Percentiles rank a stretch among this genome's conserved stretches.
These are phyloP conservation scores for Pseudogymnoascus pannorum DNA, from an alignment of 2,329 filamentous ascomycete genomes.

Conservation along the genomic window DNA sequence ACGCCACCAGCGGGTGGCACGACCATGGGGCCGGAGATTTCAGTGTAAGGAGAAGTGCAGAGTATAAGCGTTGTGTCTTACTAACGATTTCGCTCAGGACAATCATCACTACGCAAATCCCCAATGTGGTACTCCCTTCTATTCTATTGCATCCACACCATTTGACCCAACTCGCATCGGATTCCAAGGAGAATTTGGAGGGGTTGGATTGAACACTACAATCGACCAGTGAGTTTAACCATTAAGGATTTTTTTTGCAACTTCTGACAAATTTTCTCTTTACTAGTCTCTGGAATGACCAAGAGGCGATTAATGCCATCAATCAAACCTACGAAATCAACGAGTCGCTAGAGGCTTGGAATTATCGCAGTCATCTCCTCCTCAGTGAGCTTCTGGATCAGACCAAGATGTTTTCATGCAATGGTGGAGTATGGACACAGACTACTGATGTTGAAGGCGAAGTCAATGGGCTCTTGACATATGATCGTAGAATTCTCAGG, in stretches of 20 bases:
- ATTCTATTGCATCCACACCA: slow-evolving; percentile 48
- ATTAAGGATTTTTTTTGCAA: neutral
- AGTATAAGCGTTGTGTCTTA: neutral
- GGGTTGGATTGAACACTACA: slow-evolving; percentile 58
- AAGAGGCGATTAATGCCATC: slow-evolving; percentile 50
- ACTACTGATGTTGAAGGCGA: slow-evolving; percentile 70
- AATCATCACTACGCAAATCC: slow-evolving; percentile 67
- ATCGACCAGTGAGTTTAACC: slow-evolving; percentile 46
- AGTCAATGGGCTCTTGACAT: slow-evolving; percentile 64
- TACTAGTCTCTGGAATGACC: slow-evolving; percentile 55
- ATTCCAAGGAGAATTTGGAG: slow-evolving; percentile 65
- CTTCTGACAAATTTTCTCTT: neutral
- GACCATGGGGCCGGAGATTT: slow-evolving; percentile 64
- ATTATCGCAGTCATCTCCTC: slow-evolving; percentile 49
- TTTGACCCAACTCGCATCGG: slow-evolving; percentile 55
- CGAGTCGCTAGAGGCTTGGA: slow-evolving; percentile 51
- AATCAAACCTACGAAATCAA: slow-evolving; percentile 63
- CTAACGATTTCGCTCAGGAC: slow-evolving; percentile 35
- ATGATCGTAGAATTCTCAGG: slow-evolving; percentile 55
- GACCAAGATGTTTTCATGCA: slow-evolving; percentile 45
- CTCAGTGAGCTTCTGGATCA: slow-evolving; percentile 42
- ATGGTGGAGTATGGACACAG: slow-evolving; percentile 64
- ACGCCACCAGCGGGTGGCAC: slow-evolving; percentile 57
- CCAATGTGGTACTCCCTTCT: slow-evolving; percentile 64
- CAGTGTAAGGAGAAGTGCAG: slow-evolving; percentile 25